phyloP scores from a whole-genome alignment of 1,284 basidiomycete species.

The Cutaneotrichosporon daszewskae region DNA sequence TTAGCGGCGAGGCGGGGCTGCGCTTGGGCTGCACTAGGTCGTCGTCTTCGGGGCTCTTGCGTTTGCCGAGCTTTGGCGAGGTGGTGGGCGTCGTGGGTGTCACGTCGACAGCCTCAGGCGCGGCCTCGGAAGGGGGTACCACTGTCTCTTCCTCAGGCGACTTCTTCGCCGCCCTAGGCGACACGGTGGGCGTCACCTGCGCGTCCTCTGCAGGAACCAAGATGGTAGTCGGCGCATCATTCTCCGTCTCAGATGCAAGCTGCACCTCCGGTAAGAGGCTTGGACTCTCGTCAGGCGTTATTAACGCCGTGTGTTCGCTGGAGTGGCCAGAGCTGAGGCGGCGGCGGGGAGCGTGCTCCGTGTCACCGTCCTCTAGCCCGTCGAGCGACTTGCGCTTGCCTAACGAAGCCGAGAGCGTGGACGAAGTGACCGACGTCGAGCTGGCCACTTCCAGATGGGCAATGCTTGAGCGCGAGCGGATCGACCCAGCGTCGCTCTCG shows the following conservation, averaged over 20 bases:
- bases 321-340: conserved; percentile 12
- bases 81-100: neutral
- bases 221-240: neutral
- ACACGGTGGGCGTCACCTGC: no score
- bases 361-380: conserved; percentile 2
- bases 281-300: conserved; percentile 17
- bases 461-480: no score
- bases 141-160: no score
- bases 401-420: neutral
- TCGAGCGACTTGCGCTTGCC: conserved; percentile 11
- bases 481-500: no score
- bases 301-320: conserved; percentile 5
- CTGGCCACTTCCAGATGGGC: no score
- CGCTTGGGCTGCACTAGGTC: neutral
- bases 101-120: neutral
- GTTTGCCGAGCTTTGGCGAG: conserved; percentile 13
- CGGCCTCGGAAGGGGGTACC: no score
- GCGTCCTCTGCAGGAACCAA: no score
- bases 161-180: no score
- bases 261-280: conserved; percentile 10
- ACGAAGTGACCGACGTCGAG: neutral
- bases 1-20: neutral
- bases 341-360: conserved; percentile 5
- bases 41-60: conserved; percentile 14
- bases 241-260: conserved; percentile 7